Evolutionary conservation across 352 stramenopile species (phyloP).

Genomic region (Pythium phragmiticola): DNA sequence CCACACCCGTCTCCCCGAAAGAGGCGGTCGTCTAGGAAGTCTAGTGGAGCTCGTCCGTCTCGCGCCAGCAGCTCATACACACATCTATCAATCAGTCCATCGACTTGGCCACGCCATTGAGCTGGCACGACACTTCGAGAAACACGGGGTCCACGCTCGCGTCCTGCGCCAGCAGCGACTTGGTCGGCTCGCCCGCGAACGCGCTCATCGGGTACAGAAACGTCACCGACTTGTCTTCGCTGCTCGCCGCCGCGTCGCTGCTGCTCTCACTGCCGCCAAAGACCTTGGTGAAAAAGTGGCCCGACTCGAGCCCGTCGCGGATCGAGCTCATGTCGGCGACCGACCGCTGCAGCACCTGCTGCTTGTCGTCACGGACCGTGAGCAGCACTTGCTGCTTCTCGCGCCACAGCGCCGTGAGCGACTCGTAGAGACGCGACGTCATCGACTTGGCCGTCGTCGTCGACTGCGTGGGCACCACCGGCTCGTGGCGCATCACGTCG

Average conservation of each 20-base stretch:
- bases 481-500: slow-evolving; percentile 29
- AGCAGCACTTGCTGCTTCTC: slow-evolving; percentile 86
- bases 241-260: slow-evolving; percentile 17
- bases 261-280: slow-evolving; percentile 33
- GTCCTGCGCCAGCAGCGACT: slow-evolving; percentile 11
- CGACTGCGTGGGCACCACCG: slow-evolving; percentile 17
- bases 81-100: slow-evolving; percentile 16
- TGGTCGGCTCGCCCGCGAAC: slow-evolving; percentile 55
- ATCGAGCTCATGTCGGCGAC: slow-evolving; percentile 85
- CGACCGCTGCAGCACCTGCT: slow-evolving; percentile 65
- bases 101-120: slow-evolving; percentile 34
- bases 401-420: slow-evolving; percentile 76
- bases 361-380: slow-evolving; percentile 69
- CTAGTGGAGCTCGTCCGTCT: background rate
- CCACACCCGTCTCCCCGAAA: background rate
- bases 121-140: slow-evolving; percentile 76
- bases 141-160: slow-evolving; percentile 55
- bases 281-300: slow-evolving; percentile 62
- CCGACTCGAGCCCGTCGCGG: slow-evolving; percentile 60
- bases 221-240: slow-evolving; percentile 66
- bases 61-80: too few species aligned
- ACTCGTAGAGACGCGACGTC: slow-evolving; percentile 71
- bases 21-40: background rate
- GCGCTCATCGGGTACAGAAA: slow-evolving; percentile 86
- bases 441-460: slow-evolving; percentile 37